phyloP scores from a whole-genome alignment of 1,284 basidiomycete species.

The Cryptococcus deneoformans region DNA sequence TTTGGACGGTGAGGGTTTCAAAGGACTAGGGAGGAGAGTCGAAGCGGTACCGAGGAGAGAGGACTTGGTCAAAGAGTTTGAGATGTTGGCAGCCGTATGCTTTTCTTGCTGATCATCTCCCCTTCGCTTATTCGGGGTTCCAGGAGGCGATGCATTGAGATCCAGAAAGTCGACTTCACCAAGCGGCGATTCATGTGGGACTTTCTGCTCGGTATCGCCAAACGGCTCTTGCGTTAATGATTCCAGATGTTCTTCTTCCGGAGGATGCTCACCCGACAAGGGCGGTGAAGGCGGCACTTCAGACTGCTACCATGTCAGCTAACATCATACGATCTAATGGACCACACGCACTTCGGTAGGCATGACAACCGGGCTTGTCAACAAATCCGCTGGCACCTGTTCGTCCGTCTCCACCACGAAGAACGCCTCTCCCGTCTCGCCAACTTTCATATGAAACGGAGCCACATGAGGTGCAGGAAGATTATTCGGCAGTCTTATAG shows the following conservation, averaged over 20 bases:
- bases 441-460: constrained; percentile 98
- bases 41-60: not conserved
- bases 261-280: not conserved
- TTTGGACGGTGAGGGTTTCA: constrained; percentile 18
- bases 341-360: constrained; percentile 42
- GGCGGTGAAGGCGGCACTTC: constrained; percentile 13
- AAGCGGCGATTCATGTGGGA: constrained; percentile 20
- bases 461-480: constrained; percentile 46
- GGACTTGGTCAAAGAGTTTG: not conserved
- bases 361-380: constrained; percentile 83
- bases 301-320: not conserved
- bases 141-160: constrained; percentile 29
- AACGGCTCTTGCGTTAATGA: constrained; percentile 45
- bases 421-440: constrained; percentile 97
- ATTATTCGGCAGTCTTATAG: constrained; percentile 61
- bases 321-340: not conserved
- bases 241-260: not conserved
- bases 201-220: constrained; percentile 36
- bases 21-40: constrained; percentile 20
- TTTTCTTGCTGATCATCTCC: no score
- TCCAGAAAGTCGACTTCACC: constrained; percentile 49
- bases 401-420: constrained; percentile 98
- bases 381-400: constrained; percentile 87
- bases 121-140: not conserved
- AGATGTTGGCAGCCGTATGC: not conserved